Conservation (phyloP, 2,329 filamentous ascomycete genomes). For the Penicillium sp. region DNA sequence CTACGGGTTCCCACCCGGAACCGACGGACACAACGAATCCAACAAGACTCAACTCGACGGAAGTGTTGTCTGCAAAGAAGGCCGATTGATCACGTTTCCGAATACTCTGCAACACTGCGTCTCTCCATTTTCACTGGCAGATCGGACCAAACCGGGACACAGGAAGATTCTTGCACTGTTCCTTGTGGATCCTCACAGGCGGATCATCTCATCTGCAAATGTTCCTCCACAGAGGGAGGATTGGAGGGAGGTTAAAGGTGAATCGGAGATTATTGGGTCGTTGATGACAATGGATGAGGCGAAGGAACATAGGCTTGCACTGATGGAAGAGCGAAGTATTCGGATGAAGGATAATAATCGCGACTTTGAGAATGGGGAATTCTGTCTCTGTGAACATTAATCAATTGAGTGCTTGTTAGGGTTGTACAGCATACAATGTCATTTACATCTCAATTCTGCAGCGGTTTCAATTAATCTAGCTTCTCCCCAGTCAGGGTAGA, state of each 20-base stretch:
- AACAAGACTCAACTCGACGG: slow-evolving; percentile 16
- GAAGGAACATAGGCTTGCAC: slow-evolving; percentile 33
- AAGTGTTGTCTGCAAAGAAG: slow-evolving; percentile 13
- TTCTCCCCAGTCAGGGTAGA: too few relatives aligned
- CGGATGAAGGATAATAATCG: not conserved
- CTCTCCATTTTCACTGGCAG: slow-evolving; percentile 19
- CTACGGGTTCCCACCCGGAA: slow-evolving; percentile 7
- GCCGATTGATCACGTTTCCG: slow-evolving; percentile 22
- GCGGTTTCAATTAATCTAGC: not conserved
- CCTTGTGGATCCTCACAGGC: slow-evolving; percentile 25
- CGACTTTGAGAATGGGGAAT: not conserved
- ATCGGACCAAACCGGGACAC: slow-evolving; percentile 22
- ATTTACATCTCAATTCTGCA: not conserved
- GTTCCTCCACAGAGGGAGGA: slow-evolving; percentile 28
- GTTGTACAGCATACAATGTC: too few relatives aligned
- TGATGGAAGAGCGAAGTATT: slow-evolving; percentile 40
- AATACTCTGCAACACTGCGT: slow-evolving; percentile 25
- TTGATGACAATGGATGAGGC: slow-evolving; percentile 40
- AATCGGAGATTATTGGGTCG: slow-evolving; percentile 15
- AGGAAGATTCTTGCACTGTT: slow-evolving; percentile 29
- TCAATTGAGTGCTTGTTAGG: not conserved
- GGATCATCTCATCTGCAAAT: slow-evolving; percentile 27
- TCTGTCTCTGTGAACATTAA: slow-evolving; percentile 6
- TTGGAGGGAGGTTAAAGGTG: slow-evolving; percentile 41
- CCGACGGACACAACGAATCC: slow-evolving; percentile 20